Base-by-base conservation (phyloP, 139 green algal species). In the Volvox reticuliferus region DNA sequence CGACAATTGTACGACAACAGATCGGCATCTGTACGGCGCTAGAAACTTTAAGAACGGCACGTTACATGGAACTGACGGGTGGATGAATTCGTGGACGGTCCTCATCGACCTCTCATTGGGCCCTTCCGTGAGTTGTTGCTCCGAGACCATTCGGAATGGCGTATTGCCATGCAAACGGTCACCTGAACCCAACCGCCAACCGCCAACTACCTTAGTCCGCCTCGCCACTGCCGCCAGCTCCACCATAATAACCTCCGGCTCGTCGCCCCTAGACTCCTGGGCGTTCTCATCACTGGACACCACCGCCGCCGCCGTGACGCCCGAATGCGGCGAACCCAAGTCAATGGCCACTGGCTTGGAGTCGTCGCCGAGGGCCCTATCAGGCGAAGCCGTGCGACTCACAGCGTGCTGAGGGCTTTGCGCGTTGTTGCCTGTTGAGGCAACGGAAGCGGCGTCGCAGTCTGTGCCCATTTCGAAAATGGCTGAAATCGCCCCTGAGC, bases 181-280 rank as follows among this genome's bases (percentile, higher is more conserved):
- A 55, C 44, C 44, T 9, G 9, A 55, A 55, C n/a, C n/a, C n/a
- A n/a, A 55, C 44, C 44, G 9, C 44, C 44, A 55, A 55, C 44
- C 44, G 44, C 44, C 44, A 55, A 55, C 44, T 67, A 87, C 81
- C 81, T 87, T 87, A 0, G 81, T 87, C 1, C 81, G 81, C 81
- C 30, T 65, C 61, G 81, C 81, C n/a, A 87, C 81, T 12, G 81
- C 61, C n/a, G 81, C n/a, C 28, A 87, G 81, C 2, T 87, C 81
- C 3, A 87, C n/a, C 61, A 87, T 65, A 30, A 87, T 61, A 19
- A 87, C 61, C 61, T 87, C 81, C 9, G 61, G 35, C 5, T 86
- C 79, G 36, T 19, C 76, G 30, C 32, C 21, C 76, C 55, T 36
- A 20, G 32, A 14, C 76, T 2, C n/a, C 35, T 5, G 19, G 35